A percentile compares a stretch with the other conserved stretches of the same genome.
Conservation (phyloP, 225 moss, liverwort and hornwort species). For the Thuidium tamariscinum region DNA sequence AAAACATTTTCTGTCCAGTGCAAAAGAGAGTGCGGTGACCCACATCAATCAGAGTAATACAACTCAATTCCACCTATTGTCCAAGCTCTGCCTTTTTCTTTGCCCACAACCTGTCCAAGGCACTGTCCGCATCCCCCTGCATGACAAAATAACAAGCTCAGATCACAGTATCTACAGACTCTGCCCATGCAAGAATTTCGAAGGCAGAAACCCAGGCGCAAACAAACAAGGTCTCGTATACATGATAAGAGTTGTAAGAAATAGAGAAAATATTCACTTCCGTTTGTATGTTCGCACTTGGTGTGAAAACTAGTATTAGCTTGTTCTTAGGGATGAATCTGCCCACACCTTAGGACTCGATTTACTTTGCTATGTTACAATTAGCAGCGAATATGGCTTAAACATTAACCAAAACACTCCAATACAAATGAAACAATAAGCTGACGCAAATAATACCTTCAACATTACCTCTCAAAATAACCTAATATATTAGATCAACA, state of each 20-base stretch:
- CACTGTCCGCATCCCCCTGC: slow-evolving; percentile 42
- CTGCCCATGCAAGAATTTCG: neutral
- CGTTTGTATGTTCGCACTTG: neutral
- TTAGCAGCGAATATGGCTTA: neutral
- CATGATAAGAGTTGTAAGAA: neutral
- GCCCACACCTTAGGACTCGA: neutral
- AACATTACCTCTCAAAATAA: neutral
- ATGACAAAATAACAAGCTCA: neutral
- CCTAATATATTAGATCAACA: neutral
- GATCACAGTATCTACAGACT: neutral
- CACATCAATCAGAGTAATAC: neutral
- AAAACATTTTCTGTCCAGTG: neutral
- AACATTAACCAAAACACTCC: neutral
- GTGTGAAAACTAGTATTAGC: neutral
- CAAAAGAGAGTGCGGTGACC: neutral
- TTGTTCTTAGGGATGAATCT: neutral
- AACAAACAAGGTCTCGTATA: neutral
- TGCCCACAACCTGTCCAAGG: slow-evolving; percentile 36
- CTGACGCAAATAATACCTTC: neutral
- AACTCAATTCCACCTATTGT: slow-evolving; percentile 6
- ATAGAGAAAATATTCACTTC: neutral
- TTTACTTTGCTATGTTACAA: neutral
- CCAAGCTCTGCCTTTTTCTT: slow-evolving; percentile 31
- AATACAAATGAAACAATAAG: neutral
- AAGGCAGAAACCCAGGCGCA: neutral